A percentile compares a stretch with the other conserved stretches of the same genome.
Conservation (phyloP, 2,329 filamentous ascomycete genomes). For the Diaporthe caulivora region DNA sequence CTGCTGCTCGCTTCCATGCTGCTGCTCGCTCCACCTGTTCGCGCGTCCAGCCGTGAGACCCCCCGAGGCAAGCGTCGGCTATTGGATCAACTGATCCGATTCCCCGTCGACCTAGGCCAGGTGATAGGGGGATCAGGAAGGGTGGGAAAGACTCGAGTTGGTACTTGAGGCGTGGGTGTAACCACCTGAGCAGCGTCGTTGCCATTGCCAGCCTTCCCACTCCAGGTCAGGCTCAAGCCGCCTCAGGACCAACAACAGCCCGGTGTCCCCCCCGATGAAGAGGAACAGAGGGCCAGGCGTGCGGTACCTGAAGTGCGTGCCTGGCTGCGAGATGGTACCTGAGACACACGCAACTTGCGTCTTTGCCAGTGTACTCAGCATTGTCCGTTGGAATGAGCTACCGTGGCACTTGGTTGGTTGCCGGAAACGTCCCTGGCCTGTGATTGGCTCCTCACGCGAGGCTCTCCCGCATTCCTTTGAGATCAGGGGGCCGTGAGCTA, state of each 20-base stretch:
- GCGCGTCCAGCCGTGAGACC: constrained; percentile 30
- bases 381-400: constrained; percentile 16
- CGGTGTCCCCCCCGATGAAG: constrained; percentile 15
- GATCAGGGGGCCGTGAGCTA: constrained; percentile 31
- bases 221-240: constrained; percentile 21
- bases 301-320: constrained; percentile 33
- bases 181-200: constrained; percentile 27
- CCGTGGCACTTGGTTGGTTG: constrained; percentile 24
- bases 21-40: constrained; percentile 37
- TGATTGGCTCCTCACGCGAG: constrained; percentile 29
- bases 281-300: neutral
- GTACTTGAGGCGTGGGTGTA: constrained; percentile 21
- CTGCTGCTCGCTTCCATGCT: constrained; percentile 27
- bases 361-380: neutral
- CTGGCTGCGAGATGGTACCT: constrained; percentile 29
- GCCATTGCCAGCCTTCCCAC: constrained; percentile 16
- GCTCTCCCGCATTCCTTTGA: constrained; percentile 36
- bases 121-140: neutral
- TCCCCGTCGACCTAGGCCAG: constrained; percentile 23
- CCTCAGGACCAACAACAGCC: constrained; percentile 1
- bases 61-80: constrained; percentile 31
- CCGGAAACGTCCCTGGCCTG: constrained; percentile 22
- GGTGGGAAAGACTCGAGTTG: constrained; percentile 28
- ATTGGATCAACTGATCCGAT: constrained; percentile 28
- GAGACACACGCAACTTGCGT: constrained; percentile 29